Conservation (phyloP, 371 early-diverging fungal species). For the Lichtheimia ornata region DNA sequence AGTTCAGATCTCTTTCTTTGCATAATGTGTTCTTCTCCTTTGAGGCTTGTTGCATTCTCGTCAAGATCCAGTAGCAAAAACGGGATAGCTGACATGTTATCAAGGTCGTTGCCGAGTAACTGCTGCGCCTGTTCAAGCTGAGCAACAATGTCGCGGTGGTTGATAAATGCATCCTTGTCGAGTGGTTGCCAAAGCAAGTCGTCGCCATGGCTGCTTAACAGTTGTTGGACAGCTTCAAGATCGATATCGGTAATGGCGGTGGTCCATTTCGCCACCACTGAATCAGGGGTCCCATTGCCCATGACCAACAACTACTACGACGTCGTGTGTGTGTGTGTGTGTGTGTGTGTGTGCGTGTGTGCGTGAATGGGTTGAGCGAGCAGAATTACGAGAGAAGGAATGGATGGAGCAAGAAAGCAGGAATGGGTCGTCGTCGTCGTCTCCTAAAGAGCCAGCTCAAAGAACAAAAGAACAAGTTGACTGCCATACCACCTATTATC, state of each 20-base stretch:
- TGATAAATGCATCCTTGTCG: conserved; percentile 8
- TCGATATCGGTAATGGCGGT: conserved; percentile 26
- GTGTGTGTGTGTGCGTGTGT: not conserved
- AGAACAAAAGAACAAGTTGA: no score
- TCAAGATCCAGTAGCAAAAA: conserved; percentile 15
- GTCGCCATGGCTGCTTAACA: conserved; percentile 27
- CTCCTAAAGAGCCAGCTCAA: no score
- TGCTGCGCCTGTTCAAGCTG: conserved; percentile 19
- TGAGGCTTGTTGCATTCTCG: not conserved
- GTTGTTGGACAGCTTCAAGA: conserved; percentile 18
- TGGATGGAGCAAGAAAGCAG: no score
- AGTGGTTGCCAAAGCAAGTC: conserved; percentile 36
- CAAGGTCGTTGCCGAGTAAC: conserved; percentile 10
- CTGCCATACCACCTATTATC: no score
- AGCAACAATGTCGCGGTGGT: conserved; percentile 9
- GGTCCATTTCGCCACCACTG: conserved; percentile 30
- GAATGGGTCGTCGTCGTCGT: no score
- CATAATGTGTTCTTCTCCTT: no score
- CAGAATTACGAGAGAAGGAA: no score
- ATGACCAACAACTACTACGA: not conserved
- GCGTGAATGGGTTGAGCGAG: no score
- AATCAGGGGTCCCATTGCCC: conserved; percentile 8
- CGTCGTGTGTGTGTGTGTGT: not conserved
- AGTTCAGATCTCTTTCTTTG: conserved; percentile 6
- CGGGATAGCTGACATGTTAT: conserved; percentile 13